Base-by-base conservation (phyloP, 768 basidiomycete species). In the Gymnopilus junonius region DNA sequence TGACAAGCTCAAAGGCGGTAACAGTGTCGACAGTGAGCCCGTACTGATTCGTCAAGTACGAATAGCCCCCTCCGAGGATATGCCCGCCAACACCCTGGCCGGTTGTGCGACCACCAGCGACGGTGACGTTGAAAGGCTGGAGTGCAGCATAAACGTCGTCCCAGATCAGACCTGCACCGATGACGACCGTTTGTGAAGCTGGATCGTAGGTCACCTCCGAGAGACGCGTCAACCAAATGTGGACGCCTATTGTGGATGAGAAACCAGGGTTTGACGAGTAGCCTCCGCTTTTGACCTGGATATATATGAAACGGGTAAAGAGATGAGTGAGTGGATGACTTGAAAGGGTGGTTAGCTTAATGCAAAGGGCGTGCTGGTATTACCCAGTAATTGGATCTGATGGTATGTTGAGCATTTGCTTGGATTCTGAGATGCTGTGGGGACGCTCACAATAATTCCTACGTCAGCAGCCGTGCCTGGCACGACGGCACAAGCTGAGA, bases 131-230 rank as follows among this genome's bases (percentile, higher is more conserved):
- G 58, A 77, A 69, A 0, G 82, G 85, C 32, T 73, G 76, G 4
- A 91, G 76, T 3, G 81, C 83, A 5, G 76, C 74, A 63, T 89
- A 90, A 4, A 73, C 85, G 31, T 88, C 83, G 67, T 90, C 88
- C 88, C 88, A 91, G 23, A 86, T 75, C 23, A 85, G 68, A 3
- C 83, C 83, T 1, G 81, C 69, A 1, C 82, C 82, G 12, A 84
- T 58, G 0, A 66, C 73, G 0, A 72, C 83, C 0, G 81, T 85
- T 59, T 80, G 74, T 0, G 77, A 66, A 0, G 67, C 58, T 0
- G 71, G 58, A 46, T 85, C 70, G 56, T 85, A 86, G 2, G 60
- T 72, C 15, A 85, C 77, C 17, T 79, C 63, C 10, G 75, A 74
- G 67, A 88, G 85, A 1, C 77, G 74, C 31, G 64, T 69, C 84